A percentile compares a stretch with the other conserved stretches of the same genome.
phyloP scores from a whole-genome alignment of 1,139 yeast species.

The Sugiyamaella pinicola region DNA sequence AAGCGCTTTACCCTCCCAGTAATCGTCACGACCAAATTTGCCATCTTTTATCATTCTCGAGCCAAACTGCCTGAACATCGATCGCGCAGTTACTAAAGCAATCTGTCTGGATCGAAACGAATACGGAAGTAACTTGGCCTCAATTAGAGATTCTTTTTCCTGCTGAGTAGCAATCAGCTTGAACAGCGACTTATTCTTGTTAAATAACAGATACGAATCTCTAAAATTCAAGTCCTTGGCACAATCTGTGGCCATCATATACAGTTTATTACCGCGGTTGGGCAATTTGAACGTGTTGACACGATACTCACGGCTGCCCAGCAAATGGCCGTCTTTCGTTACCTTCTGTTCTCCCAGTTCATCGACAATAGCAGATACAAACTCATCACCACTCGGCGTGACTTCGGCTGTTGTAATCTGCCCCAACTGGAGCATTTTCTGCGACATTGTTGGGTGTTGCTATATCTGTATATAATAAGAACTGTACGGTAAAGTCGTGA shows the following conservation, averaged over 20 bases:
- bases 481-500: background rate
- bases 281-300: constrained; percentile 63
- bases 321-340: constrained; percentile 55
- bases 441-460: constrained; percentile 3
- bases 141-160: constrained; percentile 63
- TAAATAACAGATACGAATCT: constrained; percentile 65
- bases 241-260: constrained; percentile 69
- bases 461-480: background rate
- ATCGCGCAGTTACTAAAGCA: constrained; percentile 61
- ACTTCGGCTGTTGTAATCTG: constrained; percentile 34
- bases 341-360: constrained; percentile 59
- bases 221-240: constrained; percentile 65
- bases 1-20: constrained; percentile 70
- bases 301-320: constrained; percentile 59
- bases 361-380: constrained; percentile 45
- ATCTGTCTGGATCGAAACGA: constrained; percentile 69
- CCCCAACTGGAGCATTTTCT: constrained; percentile 33
- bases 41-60: constrained; percentile 66
- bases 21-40: constrained; percentile 69
- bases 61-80: constrained; percentile 72
- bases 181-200: constrained; percentile 59
- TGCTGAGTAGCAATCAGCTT: constrained; percentile 59
- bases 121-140: constrained; percentile 57
- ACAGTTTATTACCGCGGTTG: constrained; percentile 53
- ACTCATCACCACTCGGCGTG: constrained; percentile 42